Percentiles rank a stretch among this genome's conserved stretches.
These are phyloP conservation scores for Neonectria hederae DNA, from an alignment of 2,329 filamentous ascomycete genomes.

Conservation along the genomic window DNA sequence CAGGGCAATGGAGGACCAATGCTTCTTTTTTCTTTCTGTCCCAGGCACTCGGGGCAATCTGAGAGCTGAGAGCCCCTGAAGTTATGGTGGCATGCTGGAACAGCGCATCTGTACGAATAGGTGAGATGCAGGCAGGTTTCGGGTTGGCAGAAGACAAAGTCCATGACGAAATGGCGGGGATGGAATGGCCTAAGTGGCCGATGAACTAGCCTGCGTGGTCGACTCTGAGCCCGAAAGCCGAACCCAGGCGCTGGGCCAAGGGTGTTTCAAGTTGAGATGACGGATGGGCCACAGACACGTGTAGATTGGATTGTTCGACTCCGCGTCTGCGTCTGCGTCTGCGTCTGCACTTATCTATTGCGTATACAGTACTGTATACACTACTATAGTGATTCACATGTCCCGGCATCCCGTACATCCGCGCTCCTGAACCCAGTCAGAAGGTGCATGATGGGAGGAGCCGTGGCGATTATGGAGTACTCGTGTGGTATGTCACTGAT, in stretches of 20 bases:
- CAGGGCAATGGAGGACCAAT: background rate
- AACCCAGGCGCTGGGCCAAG: background rate
- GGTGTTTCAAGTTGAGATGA: conserved; percentile 19
- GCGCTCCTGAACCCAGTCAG: background rate
- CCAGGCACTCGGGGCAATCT: conserved; percentile 2
- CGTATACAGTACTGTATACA: background rate
- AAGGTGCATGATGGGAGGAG: background rate
- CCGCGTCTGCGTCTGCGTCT: too few species aligned
- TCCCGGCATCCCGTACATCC: background rate
- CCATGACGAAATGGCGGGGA: conserved; percentile 15
- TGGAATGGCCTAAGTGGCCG: background rate
- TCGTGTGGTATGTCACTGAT: background rate
- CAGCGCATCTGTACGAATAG: background rate
- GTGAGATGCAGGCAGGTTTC: background rate
- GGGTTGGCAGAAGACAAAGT: conserved; percentile 4
- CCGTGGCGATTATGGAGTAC: background rate
- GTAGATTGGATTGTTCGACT: background rate
- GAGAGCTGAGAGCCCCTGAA: background rate
- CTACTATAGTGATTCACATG: background rate
- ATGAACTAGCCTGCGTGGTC: background rate
- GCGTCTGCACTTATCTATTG: background rate
- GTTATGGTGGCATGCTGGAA: background rate
- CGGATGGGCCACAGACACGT: background rate
- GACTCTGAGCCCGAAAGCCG: background rate
- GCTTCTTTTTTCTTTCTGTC: background rate